A percentile compares a stretch with the other conserved stretches of the same genome.
Evolutionary conservation across 495 filamentous ascomycete genomes (phyloP).

Genomic region (Aspergillus hancockii): DNA sequence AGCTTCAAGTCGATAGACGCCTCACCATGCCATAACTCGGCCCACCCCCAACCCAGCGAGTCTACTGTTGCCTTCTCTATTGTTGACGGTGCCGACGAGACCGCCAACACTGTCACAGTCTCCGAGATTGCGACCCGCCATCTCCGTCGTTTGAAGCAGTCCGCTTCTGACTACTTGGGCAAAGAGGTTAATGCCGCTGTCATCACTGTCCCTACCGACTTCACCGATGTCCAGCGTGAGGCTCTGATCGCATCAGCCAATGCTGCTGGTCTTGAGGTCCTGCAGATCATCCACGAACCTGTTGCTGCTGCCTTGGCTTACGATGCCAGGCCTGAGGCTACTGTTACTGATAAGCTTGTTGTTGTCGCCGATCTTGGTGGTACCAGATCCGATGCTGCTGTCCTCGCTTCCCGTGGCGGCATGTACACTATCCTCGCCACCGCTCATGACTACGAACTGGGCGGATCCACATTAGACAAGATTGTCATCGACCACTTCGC

Average conservation of each 20-base stretch:
- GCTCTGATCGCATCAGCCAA: conserved; percentile 77
- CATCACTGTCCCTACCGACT: conserved; percentile 92
- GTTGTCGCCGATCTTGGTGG: conserved; percentile 94
- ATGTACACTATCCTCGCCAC: conserved; percentile 97
- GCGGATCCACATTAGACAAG: conserved; percentile 79
- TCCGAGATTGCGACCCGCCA: conserved; percentile 87
- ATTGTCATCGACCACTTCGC: conserved; percentile 93
- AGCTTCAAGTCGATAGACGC: conserved; percentile 95
- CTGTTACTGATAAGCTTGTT: conserved; percentile 78
- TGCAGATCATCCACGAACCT: conserved; percentile 94
- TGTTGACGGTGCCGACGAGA: conserved; percentile 70
- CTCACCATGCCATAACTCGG: conserved; percentile 88
- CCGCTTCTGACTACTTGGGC: conserved; percentile 88
- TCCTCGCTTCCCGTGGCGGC: conserved; percentile 86
- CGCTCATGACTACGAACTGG: conserved; percentile 89
- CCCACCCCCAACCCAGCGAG: conserved; percentile 78
- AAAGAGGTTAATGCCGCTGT: conserved; percentile 91
- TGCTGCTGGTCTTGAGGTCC: conserved; percentile 80
- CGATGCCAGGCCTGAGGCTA: conserved; percentile 78
- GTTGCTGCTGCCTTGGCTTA: conserved; percentile 88
- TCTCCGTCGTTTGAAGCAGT: conserved; percentile 74
- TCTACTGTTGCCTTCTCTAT: conserved; percentile 80
- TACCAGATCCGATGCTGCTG: conserved; percentile 86
- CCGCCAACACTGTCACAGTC: conserved; percentile 70
- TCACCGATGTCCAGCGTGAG: conserved; percentile 78